Base-by-base conservation (phyloP, 768 basidiomycete species). In the Amyloporia xantha region DNA sequence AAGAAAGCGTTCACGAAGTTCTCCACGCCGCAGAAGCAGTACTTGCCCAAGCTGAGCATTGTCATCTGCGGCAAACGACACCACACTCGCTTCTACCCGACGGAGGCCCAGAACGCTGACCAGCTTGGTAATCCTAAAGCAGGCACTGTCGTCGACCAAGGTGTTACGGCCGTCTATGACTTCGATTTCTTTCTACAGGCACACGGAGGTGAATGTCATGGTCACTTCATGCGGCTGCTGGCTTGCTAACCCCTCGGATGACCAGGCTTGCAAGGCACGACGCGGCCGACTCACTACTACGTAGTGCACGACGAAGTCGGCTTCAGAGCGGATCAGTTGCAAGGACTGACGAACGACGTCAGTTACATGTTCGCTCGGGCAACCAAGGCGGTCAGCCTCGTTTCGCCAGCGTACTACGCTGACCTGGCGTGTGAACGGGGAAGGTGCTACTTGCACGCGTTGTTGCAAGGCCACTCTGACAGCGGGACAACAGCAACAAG, bases 341-440 rank as follows among this genome's bases (percentile, higher is more conserved):
- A 82, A 49, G 63, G 56, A n/a, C 67, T 82, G n/a, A 78, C 77
- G 28, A 75, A 79, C 59, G 57, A 72, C 47, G 65, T 80, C 15
- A 72, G 71, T 49, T 81, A 76, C 60, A 75, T 76, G 62, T 81
- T 79, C 58, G 71, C 77, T 4, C 72, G 81, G 9, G 78, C 79
- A n/a, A 81, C 79, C 0, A 78, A 73, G 50, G 72, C 72, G 4
- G 74, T 75, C 25, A 69, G 68, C 57, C 62, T 73, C 15, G 67
- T 67, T n/a, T 66, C 71, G 11, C 71, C 71, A 2, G 71, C 70
- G 11, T 71, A 71, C 57, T 71, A 76, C 44, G 74, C 74, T 10
- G 74, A 75, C 51, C 63, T 75, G 4, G 75, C 74, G 11, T 69
- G 78, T 59, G 78, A 79, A 55, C 70, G 77, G 11, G 77, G 78